Conservation (phyloP, 23 red algal genomes). For the Cyanidiococcus yangmingshanensis region DNA sequence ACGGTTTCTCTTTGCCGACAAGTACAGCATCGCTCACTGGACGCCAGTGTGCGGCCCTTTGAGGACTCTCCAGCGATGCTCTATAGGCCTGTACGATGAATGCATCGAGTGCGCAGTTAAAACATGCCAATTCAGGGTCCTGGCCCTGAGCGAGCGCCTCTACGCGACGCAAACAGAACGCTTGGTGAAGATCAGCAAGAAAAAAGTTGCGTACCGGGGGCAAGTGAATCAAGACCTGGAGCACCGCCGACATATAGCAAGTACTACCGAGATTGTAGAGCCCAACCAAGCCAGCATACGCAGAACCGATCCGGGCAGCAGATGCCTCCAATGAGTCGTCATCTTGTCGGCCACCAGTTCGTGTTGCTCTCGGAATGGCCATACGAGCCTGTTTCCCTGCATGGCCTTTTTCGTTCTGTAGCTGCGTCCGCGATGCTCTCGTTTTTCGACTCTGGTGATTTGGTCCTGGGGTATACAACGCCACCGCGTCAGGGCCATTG, state of each 20-base stretch:
- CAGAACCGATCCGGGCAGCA: no score
- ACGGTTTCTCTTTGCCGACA: neutral
- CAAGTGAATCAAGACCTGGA: constrained; percentile 66
- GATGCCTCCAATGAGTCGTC: no score
- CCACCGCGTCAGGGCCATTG: no score
- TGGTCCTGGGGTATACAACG: neutral
- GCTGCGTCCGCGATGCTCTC: neutral
- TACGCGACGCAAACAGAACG: constrained; percentile 28
- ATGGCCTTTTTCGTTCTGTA: no score
- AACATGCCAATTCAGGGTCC: constrained; percentile 22
- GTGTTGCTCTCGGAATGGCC: no score
- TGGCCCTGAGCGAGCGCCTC: neutral
- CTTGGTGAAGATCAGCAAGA: constrained; percentile 49
- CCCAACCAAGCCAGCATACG: constrained; percentile 30
- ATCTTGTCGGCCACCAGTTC: no score
- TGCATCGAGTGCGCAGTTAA: constrained; percentile 53
- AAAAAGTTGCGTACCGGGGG: constrained; percentile 69
- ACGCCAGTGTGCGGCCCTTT: neutral
- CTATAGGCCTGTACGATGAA: constrained; percentile 38
- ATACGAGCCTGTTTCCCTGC: no score
- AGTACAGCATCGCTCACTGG: neutral
- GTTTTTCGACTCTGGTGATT: neutral
- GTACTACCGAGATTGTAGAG: constrained; percentile 83
- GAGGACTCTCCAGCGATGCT: neutral
- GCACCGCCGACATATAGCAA: constrained; percentile 87